These are phyloP conservation scores for Dioscorea zingiberensis DNA, from an alignment of 106 monocot species.

Conservation along the genomic window DNA sequence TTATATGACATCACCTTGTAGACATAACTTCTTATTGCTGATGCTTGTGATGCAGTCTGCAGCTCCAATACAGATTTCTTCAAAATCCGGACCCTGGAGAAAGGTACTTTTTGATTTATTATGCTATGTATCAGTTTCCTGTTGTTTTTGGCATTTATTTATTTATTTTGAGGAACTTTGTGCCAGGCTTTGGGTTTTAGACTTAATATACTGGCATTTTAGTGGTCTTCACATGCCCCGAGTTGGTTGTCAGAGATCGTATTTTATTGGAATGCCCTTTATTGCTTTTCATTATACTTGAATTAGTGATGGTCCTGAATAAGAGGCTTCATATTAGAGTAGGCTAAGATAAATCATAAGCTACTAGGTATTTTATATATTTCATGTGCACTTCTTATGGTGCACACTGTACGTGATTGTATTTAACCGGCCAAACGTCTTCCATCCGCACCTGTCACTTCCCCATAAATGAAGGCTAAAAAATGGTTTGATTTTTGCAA, in stretches of 20 bases:
- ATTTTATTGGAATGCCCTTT: too few relatives aligned
- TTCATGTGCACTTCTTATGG: too few relatives aligned
- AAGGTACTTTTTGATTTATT: constrained; percentile 22
- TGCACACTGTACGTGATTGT: too few relatives aligned
- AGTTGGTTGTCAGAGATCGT: not conserved
- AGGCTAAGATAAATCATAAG: too few relatives aligned
- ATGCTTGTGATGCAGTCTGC: constrained; percentile 22
- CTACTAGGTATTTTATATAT: too few relatives aligned
- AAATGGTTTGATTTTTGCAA: too few relatives aligned
- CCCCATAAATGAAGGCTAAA: too few relatives aligned
- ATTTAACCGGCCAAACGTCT: too few relatives aligned
- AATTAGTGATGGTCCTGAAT: too few relatives aligned
- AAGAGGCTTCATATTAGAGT: too few relatives aligned
- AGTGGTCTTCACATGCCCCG: not conserved
- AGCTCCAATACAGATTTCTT: constrained; percentile 26
- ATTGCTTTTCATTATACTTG: too few relatives aligned
- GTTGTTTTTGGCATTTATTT: not conserved
- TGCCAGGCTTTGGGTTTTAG: not conserved
- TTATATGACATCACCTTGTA: not conserved
- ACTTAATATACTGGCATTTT: not conserved
- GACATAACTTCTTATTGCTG: not conserved
- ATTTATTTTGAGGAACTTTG: not conserved
- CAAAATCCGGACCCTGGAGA: constrained; percentile 56
- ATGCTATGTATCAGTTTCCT: not conserved
- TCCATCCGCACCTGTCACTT: too few relatives aligned